These are phyloP conservation scores for Aspergillus wentii DNA, from an alignment of 495 filamentous ascomycete species.

Conservation along the genomic window DNA sequence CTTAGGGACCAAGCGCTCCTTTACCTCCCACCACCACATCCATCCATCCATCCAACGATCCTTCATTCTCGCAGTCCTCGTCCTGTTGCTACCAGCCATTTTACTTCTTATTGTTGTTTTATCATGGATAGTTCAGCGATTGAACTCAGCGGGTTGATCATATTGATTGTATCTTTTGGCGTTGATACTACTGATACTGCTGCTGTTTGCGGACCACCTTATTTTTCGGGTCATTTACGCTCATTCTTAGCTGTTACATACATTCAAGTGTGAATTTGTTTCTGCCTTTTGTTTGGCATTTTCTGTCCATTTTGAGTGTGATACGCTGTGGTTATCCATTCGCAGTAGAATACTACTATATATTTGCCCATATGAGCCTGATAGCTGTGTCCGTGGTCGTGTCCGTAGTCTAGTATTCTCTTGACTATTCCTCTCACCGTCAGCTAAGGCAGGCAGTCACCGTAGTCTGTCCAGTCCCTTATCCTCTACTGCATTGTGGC, in stretches of 20 bases:
- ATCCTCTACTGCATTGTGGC: too few relatives aligned
- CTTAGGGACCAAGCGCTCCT: conserved; percentile 1
- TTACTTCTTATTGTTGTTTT: conserved; percentile 11
- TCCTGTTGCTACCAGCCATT: conserved; percentile 9
- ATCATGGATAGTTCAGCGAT: conserved; percentile 29
- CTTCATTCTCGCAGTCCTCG: background rate
- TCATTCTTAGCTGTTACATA: conserved; percentile 16
- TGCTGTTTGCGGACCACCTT: too few relatives aligned
- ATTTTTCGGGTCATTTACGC: conserved; percentile 14
- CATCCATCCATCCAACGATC: background rate
- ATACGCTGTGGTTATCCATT: too few relatives aligned
- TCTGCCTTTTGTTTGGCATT: conserved; percentile 5
- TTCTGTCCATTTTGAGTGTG: conserved; percentile 6
- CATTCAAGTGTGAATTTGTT: conserved; percentile 12
- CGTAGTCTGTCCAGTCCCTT: too few relatives aligned
- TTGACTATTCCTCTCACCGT: too few relatives aligned
- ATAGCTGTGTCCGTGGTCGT: too few relatives aligned
- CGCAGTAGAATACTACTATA: too few relatives aligned
- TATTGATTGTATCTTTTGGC: conserved; percentile 14
- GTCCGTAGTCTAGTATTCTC: too few relatives aligned
- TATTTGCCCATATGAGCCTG: too few relatives aligned
- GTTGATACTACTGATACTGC: conserved; percentile 9
- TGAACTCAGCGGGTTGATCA: conserved; percentile 26
- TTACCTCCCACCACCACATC: background rate
- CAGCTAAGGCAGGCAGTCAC: too few relatives aligned